Evolutionary conservation across 306 rosid genomes (phyloP).

Genomic region (Cucumis melo): DNA sequence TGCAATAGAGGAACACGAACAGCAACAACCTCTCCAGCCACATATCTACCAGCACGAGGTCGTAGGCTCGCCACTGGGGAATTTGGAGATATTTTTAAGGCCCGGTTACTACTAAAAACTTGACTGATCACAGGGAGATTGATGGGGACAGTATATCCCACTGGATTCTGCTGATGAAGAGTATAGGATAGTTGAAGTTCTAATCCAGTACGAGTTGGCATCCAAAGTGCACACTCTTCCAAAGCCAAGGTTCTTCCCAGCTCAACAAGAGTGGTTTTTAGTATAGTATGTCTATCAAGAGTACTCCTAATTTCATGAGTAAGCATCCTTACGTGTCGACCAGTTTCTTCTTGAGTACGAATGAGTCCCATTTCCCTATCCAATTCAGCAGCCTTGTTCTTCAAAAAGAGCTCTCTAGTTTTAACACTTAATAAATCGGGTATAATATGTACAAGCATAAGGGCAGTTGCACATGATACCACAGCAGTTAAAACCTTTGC

Average conservation of each 20-base stretch:
- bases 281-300: conserved; percentile 14
- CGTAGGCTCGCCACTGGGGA: conserved; percentile 81
- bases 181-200: conserved; percentile 97
- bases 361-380: conserved; percentile 18
- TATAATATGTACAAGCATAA: conserved; percentile 17
- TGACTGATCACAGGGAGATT: conserved; percentile 87
- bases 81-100: conserved; percentile 58
- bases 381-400: conserved; percentile 15
- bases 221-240: conserved; percentile 97
- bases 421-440: conserved; percentile 15
- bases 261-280: conserved; percentile 13
- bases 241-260: conserved; percentile 75
- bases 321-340: conserved; percentile 16
- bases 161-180: conserved; percentile 84
- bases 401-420: conserved; percentile 14
- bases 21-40: conserved; percentile 88
- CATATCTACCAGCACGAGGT: conserved; percentile 46
- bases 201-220: conserved; percentile 90
- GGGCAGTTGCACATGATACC: conserved; percentile 17
- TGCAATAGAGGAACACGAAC: conserved; percentile 87
- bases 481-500: conserved; percentile 14
- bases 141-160: conserved; percentile 74
- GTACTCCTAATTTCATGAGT: conserved; percentile 18
- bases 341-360: conserved; percentile 13
- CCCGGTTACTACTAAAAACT: conserved; percentile 63